Conservation (phyloP, 352 stramenopile species). For the Phytopythium cucurbitacearum region DNA sequence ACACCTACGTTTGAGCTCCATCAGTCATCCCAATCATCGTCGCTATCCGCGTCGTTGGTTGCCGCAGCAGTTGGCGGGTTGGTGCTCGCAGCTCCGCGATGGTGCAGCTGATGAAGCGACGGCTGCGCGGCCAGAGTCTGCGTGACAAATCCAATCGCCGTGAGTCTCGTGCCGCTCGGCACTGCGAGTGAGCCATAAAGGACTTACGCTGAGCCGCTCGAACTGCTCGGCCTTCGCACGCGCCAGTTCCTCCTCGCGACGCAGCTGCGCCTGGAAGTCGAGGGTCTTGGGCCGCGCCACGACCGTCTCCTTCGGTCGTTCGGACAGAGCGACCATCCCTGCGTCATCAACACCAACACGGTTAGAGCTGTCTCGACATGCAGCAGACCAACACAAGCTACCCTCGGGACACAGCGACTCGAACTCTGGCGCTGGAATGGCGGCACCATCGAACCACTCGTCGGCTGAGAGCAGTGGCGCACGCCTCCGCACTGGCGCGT, state of each 20-base stretch:
- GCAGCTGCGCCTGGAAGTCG: constrained; percentile 57
- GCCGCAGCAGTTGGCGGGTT: constrained; percentile 5
- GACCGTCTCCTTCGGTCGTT: constrained; percentile 37
- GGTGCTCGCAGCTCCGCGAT: constrained; percentile 10
- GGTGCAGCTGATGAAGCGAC: constrained; percentile 56
- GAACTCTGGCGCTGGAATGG: constrained; percentile 23
- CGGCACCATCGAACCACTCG: constrained; percentile 59
- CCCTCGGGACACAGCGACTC: constrained; percentile 52
- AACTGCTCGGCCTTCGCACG: constrained; percentile 57
- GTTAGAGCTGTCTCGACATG: background rate
- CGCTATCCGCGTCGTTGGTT: constrained; percentile 41
- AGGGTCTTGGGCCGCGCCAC: constrained; percentile 49
- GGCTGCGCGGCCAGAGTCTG: constrained; percentile 64
- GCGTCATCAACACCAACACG: background rate
- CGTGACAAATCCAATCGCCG: background rate
- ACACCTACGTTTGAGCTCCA: background rate
- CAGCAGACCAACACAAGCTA: constrained; percentile 11
- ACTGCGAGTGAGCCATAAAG: background rate
- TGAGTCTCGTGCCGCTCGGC: too few species aligned
- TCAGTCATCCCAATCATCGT: constrained; percentile 85
- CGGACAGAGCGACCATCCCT: constrained; percentile 61
- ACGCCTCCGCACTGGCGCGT: constrained; percentile 22
- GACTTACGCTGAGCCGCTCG: constrained; percentile 61
- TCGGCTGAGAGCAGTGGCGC: constrained; percentile 25
- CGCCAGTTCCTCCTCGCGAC: constrained; percentile 62